Percentiles rank a stretch among this genome's conserved stretches.
Conservation (phyloP, 129 eudicot genomes). For the Chrysanthemum makinoi region DNA sequence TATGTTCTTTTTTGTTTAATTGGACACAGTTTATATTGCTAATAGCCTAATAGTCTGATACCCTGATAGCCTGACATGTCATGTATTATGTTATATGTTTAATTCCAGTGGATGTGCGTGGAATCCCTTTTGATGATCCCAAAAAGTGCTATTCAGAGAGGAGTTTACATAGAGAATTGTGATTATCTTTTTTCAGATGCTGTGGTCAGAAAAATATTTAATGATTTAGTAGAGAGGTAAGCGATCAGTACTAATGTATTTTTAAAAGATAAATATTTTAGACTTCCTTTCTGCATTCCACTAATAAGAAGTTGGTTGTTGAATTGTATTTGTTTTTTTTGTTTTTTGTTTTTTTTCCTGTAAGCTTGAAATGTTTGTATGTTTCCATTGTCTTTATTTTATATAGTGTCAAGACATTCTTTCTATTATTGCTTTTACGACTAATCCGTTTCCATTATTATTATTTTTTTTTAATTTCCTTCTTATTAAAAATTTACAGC, state of each 20-base stretch:
- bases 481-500: slow-evolving; percentile 34
- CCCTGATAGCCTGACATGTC: neutral
- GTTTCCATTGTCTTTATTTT: too few relatives aligned
- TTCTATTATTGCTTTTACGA: too few relatives aligned
- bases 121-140: slow-evolving; percentile 70
- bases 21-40: neutral
- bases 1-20: neutral
- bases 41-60: neutral
- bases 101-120: slow-evolving; percentile 81
- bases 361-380: too few relatives aligned
- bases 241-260: slow-evolving; percentile 5
- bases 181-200: slow-evolving; percentile 49
- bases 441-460: neutral
- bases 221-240: slow-evolving; percentile 82
- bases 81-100: slow-evolving; percentile 13
- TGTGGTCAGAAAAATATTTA: slow-evolving; percentile 45
- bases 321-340: too few relatives aligned
- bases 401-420: too few relatives aligned
- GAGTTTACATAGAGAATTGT: slow-evolving; percentile 31
- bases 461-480: too few relatives aligned
- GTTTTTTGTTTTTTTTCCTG: too few relatives aligned
- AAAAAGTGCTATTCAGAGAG: slow-evolving; percentile 49
- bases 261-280: too few relatives aligned
- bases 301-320: too few relatives aligned
- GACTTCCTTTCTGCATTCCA: too few relatives aligned